phyloP scores from a whole-genome alignment of 306 rosid genomes.

The Benincasa hispida region DNA sequence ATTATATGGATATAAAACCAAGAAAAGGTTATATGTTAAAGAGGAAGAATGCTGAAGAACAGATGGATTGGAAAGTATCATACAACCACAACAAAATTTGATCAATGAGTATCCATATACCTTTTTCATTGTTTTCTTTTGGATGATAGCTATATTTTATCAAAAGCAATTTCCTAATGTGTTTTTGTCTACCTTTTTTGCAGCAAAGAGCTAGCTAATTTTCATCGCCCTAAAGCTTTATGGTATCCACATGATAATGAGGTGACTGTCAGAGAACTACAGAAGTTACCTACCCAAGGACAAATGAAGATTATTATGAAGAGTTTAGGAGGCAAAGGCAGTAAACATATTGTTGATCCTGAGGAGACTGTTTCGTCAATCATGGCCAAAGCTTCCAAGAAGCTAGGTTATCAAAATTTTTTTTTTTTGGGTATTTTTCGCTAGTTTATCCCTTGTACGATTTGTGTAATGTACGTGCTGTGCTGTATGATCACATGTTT shows the following conservation, averaged over 20 bases:
- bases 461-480: neutral
- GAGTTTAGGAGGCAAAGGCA: slow-evolving; percentile 94
- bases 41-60: neutral
- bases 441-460: neutral
- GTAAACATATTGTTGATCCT: slow-evolving; percentile 64
- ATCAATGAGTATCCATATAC: neutral
- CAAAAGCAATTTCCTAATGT: slow-evolving; percentile 1
- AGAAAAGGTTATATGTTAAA: neutral
- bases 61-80: neutral
- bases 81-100: neutral
- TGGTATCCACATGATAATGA: slow-evolving; percentile 94
- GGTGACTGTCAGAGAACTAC: slow-evolving; percentile 70
- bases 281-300: slow-evolving; percentile 62
- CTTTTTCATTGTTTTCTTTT: neutral
- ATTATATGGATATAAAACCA: neutral
- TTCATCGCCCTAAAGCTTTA: slow-evolving; percentile 90
- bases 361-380: slow-evolving; percentile 76
- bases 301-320: slow-evolving; percentile 75
- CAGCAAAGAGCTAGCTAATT: slow-evolving; percentile 92
- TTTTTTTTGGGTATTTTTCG: slow-evolving; percentile 8
- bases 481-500: slow-evolving; percentile 2
- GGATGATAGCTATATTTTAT: neutral
- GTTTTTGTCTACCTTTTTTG: slow-evolving; percentile 23
- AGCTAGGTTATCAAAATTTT: slow-evolving; percentile 59
- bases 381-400: slow-evolving; percentile 80